Conservation (phyloP, 1,284 basidiomycete species). For the Sanghuangporus sanghuang region DNA sequence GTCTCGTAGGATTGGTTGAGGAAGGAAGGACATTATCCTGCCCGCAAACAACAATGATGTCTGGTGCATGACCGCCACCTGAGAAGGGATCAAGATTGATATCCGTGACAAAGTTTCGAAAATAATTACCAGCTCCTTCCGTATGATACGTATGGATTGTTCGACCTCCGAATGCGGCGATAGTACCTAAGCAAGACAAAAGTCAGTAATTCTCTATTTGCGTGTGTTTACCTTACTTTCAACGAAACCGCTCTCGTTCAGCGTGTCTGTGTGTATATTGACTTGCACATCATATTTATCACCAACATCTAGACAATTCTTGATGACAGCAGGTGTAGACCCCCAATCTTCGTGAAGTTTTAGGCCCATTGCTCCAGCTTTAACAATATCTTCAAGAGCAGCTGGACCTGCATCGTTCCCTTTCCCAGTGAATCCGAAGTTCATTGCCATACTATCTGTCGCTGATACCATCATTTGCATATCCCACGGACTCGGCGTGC, state of each 20-base stretch:
- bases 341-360: constrained; percentile 99
- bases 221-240: constrained; percentile 52
- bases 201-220: constrained; percentile 16
- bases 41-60: constrained; percentile 95
- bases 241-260: constrained; percentile 93
- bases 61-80: constrained; percentile 96
- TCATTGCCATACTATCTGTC: constrained; percentile 86
- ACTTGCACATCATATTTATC: constrained; percentile 96
- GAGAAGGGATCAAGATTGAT: neutral
- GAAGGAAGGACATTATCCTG: constrained; percentile 91
- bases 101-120: constrained; percentile 3
- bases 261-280: constrained; percentile 96
- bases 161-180: constrained; percentile 84
- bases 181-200: constrained; percentile 57
- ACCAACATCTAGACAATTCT: constrained; percentile 74
- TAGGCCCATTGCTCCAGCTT: constrained; percentile 85
- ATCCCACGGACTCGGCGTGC: constrained; percentile 86
- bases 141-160: constrained; percentile 99
- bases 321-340: constrained; percentile 82
- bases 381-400: constrained; percentile 78
- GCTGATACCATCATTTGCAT: constrained; percentile 86
- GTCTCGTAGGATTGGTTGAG: constrained; percentile 96
- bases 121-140: constrained; percentile 78
- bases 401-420: constrained; percentile 84
- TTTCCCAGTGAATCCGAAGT: constrained; percentile 91